Evolutionary conservation across 2,329 filamentous ascomycete species (phyloP), one percentile per base, ranked within the genome.

Genomic region (Tolypocladium ophioglossoides): DNA sequence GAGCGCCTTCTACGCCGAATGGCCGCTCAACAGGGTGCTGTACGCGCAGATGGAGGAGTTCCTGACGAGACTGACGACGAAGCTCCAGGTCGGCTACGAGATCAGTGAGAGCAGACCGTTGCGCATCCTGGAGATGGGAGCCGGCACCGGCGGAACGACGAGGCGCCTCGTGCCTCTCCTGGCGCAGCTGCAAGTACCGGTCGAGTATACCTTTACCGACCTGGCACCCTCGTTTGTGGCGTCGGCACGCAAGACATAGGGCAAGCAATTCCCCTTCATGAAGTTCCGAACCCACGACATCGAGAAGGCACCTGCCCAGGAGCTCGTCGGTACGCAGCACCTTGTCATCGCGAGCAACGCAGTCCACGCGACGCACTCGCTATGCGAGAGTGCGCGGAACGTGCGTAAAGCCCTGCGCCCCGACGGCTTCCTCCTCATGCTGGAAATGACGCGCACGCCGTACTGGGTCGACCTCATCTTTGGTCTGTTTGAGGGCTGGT

Each of bases 181-280:
- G 1, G 61, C 50, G 52, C 72, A 4, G 63, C 69, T 2, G 39
- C 62, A 1, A 64, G 66, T 66, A 0, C 60, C 64, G 0, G 61
- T 70, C 22, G 59, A 65, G 44, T 75, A 74, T 55, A 70, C 67
- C 1, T 70, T 74, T 51, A 73, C 72, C 1, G 72, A 75, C 41
- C 55, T 75, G 2, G 64, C 69, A 0, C 53, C 54, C 3, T 58
- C 58, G 4, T 48, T 60, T 27, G 56, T 59, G 6, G 50, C 58
- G 1, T 30, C 49, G 5, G 58, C 55, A 8, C 46, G 48, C 8
- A 55, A 54, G n/a, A 52, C 32, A 2, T 56, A 12, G 18, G 52
- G 50, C 41, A 53, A 54, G 30, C 40, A 56, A 18, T 56, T 52
- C 11, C 52, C 57, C 1, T 54, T 41, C 14, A 55, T 59, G 55